Conservation (phyloP, 2,329 filamentous ascomycete genomes). For the Xylaria arbuscula region DNA sequence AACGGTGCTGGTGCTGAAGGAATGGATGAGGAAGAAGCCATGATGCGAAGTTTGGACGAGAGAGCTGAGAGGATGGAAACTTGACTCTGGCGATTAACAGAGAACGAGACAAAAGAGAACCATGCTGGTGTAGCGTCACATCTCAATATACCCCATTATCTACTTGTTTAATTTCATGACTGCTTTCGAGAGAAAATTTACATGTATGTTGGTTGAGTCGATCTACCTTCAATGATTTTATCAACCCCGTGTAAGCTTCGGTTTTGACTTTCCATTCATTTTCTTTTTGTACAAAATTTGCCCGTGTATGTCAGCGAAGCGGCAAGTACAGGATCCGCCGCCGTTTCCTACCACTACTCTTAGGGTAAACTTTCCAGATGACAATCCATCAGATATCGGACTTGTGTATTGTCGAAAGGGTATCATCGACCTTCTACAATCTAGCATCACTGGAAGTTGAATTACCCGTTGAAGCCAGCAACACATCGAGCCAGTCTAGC, state of each 20-base stretch:
- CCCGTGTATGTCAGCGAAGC: background rate
- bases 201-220: background rate
- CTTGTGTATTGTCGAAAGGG: background rate
- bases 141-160: constrained; percentile 5
- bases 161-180: background rate
- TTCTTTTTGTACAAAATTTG: background rate
- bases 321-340: background rate
- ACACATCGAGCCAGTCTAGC: constrained; percentile 12
- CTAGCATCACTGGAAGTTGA: background rate
- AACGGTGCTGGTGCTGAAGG: constrained; percentile 41
- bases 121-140: background rate
- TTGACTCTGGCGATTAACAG: constrained; percentile 10
- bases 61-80: constrained; percentile 49
- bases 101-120: background rate
- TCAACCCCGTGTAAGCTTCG: background rate
- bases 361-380: background rate
- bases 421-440: background rate
- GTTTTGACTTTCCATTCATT: background rate
- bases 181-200: background rate
- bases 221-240: background rate
- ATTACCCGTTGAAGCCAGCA: constrained; percentile 4
- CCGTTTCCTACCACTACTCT: background rate
- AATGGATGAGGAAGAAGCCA: constrained; percentile 56
- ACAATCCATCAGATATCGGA: background rate
- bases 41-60: constrained; percentile 57